phyloP scores from a whole-genome alignment of 192 early-diverging fungal genomes.

The Radiomyces spectabilis region DNA sequence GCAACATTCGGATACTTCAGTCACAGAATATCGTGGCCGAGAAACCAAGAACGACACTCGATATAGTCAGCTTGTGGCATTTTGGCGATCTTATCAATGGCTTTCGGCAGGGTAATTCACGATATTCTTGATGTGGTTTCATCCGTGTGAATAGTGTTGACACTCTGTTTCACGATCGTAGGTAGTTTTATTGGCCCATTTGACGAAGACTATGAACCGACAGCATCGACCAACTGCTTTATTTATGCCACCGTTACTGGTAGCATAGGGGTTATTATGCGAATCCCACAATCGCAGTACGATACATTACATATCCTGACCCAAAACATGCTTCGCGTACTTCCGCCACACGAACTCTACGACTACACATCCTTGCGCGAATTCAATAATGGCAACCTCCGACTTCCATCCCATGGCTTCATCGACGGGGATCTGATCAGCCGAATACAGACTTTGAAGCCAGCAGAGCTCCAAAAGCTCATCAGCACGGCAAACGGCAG shows the following conservation, averaged over 20 bases:
- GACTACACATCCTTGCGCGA: conserved; percentile 58
- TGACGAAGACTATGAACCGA: conserved; percentile 59
- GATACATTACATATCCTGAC: conserved; percentile 56
- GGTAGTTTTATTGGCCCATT: conserved; percentile 52
- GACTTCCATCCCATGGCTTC: conserved; percentile 41
- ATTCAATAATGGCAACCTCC: conserved; percentile 48
- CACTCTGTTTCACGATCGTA: neutral
- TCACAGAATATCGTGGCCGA: conserved; percentile 34
- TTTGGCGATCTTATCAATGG: conserved; percentile 78
- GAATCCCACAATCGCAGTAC: conserved; percentile 51
- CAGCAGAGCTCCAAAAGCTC: too few relatives aligned
- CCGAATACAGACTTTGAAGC: conserved; percentile 40
- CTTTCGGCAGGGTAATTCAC: conserved; percentile 58
- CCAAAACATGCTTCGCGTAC: conserved; percentile 47
- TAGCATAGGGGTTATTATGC: conserved; percentile 68
- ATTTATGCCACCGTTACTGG: conserved; percentile 78
- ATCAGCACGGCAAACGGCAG: neutral
- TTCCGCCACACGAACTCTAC: conserved; percentile 52
- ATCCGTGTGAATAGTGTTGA: neutral
- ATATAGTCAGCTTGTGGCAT: conserved; percentile 61
- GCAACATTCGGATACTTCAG: conserved; percentile 53
- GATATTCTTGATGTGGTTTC: neutral
- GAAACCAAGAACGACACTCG: conserved; percentile 38
- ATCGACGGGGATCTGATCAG: conserved; percentile 95
- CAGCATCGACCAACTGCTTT: conserved; percentile 42